Evolutionary conservation across 441 rosid genomes (phyloP).

Genomic region (Euphorbia schlechtendalii): DNA sequence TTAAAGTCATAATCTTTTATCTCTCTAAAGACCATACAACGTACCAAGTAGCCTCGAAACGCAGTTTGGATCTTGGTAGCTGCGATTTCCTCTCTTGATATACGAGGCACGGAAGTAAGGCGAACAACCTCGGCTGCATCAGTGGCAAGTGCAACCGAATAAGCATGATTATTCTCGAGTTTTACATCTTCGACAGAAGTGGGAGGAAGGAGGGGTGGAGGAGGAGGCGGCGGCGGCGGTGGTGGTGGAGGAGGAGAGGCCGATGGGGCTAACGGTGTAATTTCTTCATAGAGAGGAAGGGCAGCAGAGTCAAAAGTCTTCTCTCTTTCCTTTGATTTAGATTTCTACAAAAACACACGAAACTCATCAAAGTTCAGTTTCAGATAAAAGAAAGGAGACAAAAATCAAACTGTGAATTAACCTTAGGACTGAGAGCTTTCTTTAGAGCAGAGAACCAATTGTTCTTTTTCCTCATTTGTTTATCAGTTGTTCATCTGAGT

Average conservation of each 20-base stretch:
- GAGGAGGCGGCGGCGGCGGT: slow-evolving; percentile 20
- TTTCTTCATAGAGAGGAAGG: slow-evolving; percentile 29
- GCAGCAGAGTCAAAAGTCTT: slow-evolving; percentile 30
- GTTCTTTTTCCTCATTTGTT: slow-evolving; percentile 67
- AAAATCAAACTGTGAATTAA: background rate
- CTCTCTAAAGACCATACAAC: no score
- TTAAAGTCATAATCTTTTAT: no score
- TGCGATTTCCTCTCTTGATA: slow-evolving; percentile 73
- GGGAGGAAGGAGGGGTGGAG: slow-evolving; percentile 17
- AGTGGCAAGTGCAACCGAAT: slow-evolving; percentile 75
- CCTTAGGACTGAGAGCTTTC: slow-evolving; percentile 62
- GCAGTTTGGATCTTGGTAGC: slow-evolving; percentile 82
- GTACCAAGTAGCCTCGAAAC: slow-evolving; percentile 86
- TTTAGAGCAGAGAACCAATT: slow-evolving; percentile 71
- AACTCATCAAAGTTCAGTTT: background rate
- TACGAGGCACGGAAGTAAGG: slow-evolving; percentile 43
- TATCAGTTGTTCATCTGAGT: slow-evolving; percentile 18
- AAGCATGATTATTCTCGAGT: slow-evolving; percentile 64
- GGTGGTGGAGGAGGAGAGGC: slow-evolving; percentile 18
- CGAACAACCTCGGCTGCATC: slow-evolving; percentile 91
- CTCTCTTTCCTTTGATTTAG: slow-evolving; percentile 43
- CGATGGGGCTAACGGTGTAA: slow-evolving; percentile 21
- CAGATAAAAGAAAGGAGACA: slow-evolving; percentile 11
- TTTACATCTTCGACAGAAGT: slow-evolving; percentile 31
- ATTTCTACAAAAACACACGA: slow-evolving; percentile 31